Base-by-base conservation (phyloP, 352 stramenopile species). In the Phytopythium helicoides region DNA sequence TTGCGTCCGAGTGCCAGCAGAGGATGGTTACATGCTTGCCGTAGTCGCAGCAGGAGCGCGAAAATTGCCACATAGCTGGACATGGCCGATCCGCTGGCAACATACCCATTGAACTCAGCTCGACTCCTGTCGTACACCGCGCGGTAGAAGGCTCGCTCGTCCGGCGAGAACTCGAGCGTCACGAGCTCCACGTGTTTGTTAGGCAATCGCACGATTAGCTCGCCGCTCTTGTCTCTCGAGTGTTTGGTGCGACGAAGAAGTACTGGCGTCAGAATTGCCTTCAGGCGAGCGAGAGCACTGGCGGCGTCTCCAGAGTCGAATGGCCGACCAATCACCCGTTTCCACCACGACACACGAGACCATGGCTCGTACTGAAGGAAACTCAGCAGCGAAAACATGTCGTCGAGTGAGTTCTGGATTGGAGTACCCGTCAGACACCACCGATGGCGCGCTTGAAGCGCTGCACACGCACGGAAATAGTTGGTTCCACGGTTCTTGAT, bases 391-490 rank as follows among this genome's bases (percentile, higher is more conserved):
- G 86, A 81, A 37, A 93, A 94, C 22, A 97, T 64, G 48, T 97
- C 89, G 25, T 92, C 81, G 3, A 97, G 66, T 8, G 73, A 81
- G 54, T 97, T 97, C 58, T 97, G 87, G 21, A 97, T 78, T 2
- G 89, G 89, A 19, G 89, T 97, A 21, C 89, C 89, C 6, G 86
- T 96, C n/a, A 97, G 60, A 58, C 87, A 95, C 89, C 89, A 97
- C 11, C 86, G 83, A 31, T 94, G 78, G 10, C 62, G 72, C 3
- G 82, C 78, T 31, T 54, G 54, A 3, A 96, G 47, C 1, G 64
- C 44, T 14, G 69, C 68, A 35, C 83, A 92, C 14, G 76, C 68
- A 18, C 75, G 77, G 46, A 89, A 89, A 57, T 92, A 90, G 31
- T 50, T 67, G n/a, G 81, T 92, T 33, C 63, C 39, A 23, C 82